These are phyloP conservation scores for Claviceps maximensis DNA, from an alignment of 2,329 filamentous ascomycete species.

Conservation along the genomic window DNA sequence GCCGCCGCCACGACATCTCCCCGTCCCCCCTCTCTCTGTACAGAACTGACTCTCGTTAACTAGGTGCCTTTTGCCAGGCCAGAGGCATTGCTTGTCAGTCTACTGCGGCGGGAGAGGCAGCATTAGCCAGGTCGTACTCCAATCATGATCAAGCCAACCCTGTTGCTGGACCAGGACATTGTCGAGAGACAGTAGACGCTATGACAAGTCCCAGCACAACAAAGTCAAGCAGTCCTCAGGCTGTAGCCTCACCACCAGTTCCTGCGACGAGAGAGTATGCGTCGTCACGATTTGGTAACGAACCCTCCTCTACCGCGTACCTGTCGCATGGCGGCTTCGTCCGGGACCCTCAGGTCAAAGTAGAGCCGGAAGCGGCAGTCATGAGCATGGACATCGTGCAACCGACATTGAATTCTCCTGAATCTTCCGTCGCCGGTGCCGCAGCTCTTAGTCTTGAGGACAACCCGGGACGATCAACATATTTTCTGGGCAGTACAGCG, in stretches of 20 bases:
- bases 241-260: constrained; percentile 1
- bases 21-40: neutral
- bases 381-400: constrained; percentile 7
- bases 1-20: too few relatives aligned
- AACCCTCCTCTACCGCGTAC: neutral
- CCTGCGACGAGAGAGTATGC: constrained; percentile 1
- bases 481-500: constrained; percentile 29
- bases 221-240: constrained; percentile 3
- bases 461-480: constrained; percentile 26
- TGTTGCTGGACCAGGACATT: neutral
- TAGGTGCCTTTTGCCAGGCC: constrained; percentile 22
- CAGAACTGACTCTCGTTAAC: neutral
- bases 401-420: constrained; percentile 6
- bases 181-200: neutral
- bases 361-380: constrained; percentile 1
- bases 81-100: constrained; percentile 21
- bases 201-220: constrained; percentile 3
- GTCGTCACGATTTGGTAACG: neutral
- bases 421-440: constrained; percentile 4
- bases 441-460: constrained; percentile 27
- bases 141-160: neutral
- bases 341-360: neutral
- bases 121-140: neutral
- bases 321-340: constrained; percentile 1
- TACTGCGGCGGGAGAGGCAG: constrained; percentile 9